Conservation (phyloP, 2,329 filamentous ascomycete genomes). For the Trichoderma sp. region DNA sequence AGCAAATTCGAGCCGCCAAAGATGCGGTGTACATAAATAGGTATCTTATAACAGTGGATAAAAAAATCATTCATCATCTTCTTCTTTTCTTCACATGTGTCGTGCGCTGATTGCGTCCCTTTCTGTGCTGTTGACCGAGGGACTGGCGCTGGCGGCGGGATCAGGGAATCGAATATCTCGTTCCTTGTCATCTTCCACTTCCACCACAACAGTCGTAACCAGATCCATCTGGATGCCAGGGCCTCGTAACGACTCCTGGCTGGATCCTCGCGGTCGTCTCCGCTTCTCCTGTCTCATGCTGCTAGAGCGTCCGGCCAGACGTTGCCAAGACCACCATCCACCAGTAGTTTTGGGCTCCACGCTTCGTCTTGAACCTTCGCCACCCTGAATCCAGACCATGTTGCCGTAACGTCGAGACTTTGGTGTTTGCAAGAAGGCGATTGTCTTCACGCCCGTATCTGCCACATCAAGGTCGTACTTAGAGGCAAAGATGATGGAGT, state of each 20-base stretch:
- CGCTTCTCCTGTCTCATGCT: constrained; percentile 11
- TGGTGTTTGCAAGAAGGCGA: constrained; percentile 47
- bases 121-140: constrained; percentile 30
- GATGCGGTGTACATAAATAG: background rate
- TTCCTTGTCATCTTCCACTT: constrained; percentile 32
- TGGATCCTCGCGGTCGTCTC: constrained; percentile 27
- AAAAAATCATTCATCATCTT: background rate
- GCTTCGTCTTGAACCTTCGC: constrained; percentile 18
- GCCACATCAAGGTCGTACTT: constrained; percentile 37
- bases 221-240: constrained; percentile 45
- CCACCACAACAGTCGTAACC: constrained; percentile 42
- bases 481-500: constrained; percentile 49
- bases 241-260: constrained; percentile 35
- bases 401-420: constrained; percentile 41
- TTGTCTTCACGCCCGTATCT: constrained; percentile 50
- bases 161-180: constrained; percentile 28
- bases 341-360: constrained; percentile 19
- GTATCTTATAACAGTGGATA: background rate
- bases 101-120: constrained; percentile 22
- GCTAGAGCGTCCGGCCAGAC: constrained; percentile 13
- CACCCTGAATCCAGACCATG: constrained; percentile 38
- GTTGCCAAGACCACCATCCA: constrained; percentile 32
- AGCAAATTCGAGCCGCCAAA: background rate
- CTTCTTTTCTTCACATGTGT: background rate
- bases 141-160: constrained; percentile 25